phyloP scores from a whole-genome alignment of 371 early-diverging fungal species.

The Mortierella sp. region DNA sequence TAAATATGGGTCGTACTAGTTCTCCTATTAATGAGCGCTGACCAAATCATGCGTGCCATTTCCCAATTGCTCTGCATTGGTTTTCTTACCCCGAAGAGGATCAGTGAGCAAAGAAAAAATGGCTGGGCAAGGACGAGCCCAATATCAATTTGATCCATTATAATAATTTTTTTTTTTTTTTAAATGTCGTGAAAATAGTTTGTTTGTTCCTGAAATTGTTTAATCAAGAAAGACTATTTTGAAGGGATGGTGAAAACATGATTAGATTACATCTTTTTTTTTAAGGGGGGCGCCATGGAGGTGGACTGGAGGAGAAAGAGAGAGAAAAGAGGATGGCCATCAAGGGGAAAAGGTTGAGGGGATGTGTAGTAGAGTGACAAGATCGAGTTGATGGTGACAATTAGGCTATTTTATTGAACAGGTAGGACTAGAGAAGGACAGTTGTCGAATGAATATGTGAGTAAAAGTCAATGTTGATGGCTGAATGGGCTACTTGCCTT shows the following conservation, averaged over 20 bases:
- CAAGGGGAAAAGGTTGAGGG: background rate
- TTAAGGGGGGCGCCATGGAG: background rate
- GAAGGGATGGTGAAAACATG: conserved; percentile 4
- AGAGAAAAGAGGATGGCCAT: background rate
- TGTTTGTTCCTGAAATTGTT: conserved; percentile 18
- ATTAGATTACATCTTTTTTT: background rate
- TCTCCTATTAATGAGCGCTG: background rate
- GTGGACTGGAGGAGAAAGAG: background rate
- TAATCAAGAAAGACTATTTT: background rate
- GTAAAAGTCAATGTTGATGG: background rate
- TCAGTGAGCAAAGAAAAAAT: conserved; percentile 47
- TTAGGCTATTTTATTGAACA: background rate
- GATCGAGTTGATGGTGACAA: background rate
- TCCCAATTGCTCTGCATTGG: background rate
- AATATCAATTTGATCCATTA: conserved; percentile 28
- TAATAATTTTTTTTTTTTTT: conserved; percentile 5
- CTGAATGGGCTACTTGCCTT: background rate
- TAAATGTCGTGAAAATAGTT: background rate
- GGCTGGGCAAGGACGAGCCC: conserved; percentile 46
- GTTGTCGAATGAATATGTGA: too few relatives aligned
- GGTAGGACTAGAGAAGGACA: background rate
- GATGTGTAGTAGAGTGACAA: background rate
- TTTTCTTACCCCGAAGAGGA: conserved; percentile 46
- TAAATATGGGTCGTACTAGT: too few relatives aligned
- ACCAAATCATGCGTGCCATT: background rate